A percentile compares a stretch with the other conserved stretches of the same genome.
Evolutionary conservation across 169 alveolate species (phyloP).

Genomic region (Perkinsus chesapeaki): DNA sequence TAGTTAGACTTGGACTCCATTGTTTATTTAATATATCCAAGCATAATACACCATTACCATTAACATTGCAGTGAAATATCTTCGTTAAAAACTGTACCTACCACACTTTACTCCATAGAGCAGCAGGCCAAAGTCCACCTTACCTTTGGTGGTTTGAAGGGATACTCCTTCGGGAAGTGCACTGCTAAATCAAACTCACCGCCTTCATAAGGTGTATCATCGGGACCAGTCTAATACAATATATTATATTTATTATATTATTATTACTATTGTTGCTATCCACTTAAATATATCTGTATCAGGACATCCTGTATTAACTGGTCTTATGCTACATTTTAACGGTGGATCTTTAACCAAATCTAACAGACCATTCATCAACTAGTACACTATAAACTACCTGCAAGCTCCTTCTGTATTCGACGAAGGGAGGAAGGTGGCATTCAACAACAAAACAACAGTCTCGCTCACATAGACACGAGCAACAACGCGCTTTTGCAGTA

Average conservation of each 20-base stretch:
- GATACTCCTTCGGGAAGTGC: slow-evolving; percentile 60
- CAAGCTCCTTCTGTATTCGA: neutral
- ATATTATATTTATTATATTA: no score
- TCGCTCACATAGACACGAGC: neutral
- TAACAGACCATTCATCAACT: no score
- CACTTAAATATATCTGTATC: neutral
- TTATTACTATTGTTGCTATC: neutral
- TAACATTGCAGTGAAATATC: slow-evolving; percentile 69
- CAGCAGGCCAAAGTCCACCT: neutral
- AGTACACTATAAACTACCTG: no score
- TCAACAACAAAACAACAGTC: neutral
- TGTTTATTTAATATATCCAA: slow-evolving; percentile 63
- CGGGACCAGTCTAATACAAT: slow-evolving; percentile 6
- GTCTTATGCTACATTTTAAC: neutral
- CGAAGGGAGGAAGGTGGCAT: neutral
- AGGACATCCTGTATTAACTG: neutral
- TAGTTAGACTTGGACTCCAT: slow-evolving; percentile 67
- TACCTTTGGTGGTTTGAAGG: slow-evolving; percentile 70
- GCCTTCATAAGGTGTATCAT: slow-evolving; percentile 59
- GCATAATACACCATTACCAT: slow-evolving; percentile 62
- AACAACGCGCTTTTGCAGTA: neutral
- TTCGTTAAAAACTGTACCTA: slow-evolving; percentile 51
- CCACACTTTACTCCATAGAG: neutral
- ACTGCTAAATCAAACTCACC: slow-evolving; percentile 60
- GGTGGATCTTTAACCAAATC: neutral